phyloP scores from a whole-genome alignment of 2,329 filamentous ascomycete species.

The Penicillium rolfsii region DNA sequence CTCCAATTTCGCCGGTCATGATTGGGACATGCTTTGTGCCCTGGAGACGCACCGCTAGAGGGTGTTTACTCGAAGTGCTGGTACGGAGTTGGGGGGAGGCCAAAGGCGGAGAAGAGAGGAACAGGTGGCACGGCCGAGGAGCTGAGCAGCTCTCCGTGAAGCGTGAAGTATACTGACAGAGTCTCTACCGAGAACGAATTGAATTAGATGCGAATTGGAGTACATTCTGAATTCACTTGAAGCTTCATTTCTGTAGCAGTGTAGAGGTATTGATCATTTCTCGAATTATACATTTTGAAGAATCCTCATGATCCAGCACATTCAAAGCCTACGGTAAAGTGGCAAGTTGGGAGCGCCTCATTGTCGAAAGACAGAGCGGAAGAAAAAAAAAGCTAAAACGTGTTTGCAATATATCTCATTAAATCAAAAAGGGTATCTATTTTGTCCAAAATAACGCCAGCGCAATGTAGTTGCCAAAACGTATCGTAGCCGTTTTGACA shows the following conservation, averaged over 20 bases:
- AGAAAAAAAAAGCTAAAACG: too few species aligned
- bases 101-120: constrained; percentile 28
- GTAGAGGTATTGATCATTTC: not conserved
- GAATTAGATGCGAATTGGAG: not conserved
- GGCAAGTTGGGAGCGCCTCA: not conserved
- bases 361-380: not conserved
- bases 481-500: constrained; percentile 4
- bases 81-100: constrained; percentile 17
- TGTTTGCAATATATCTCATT: constrained; percentile 7
- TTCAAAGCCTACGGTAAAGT: not conserved
- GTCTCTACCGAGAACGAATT: too few species aligned
- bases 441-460: constrained; percentile 32
- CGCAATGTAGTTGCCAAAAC: constrained; percentile 21
- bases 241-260: not conserved
- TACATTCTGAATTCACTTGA: not conserved
- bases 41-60: constrained; percentile 11
- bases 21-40: constrained; percentile 39
- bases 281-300: not conserved
- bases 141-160: not conserved
- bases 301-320: too few species aligned
- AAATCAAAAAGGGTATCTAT: constrained; percentile 35
- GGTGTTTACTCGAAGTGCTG: constrained; percentile 17
- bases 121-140: constrained; percentile 13
- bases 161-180: not conserved
- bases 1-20: constrained; percentile 42